Conservation (phyloP, 75 land plant genomes). For the Sequoia sempervirens region DNA sequence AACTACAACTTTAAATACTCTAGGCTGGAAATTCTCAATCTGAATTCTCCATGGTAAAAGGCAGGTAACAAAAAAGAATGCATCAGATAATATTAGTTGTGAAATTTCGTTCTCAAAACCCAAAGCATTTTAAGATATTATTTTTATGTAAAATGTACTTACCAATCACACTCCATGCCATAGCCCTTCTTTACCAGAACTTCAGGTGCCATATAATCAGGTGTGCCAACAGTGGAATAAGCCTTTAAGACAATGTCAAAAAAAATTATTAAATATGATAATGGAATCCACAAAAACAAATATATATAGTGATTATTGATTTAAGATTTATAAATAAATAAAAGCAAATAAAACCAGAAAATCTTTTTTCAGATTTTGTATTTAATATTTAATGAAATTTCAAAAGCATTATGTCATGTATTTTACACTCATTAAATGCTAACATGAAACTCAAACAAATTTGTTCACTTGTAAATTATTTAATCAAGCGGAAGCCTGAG, state of each 20-base stretch:
- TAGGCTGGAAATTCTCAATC: not conserved
- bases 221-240: conserved; percentile 88
- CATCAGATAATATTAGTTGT: not conserved
- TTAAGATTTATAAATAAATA: not conserved
- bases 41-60: not conserved
- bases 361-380: not conserved
- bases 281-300: not conserved
- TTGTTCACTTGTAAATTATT: not conserved
- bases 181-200: conserved; percentile 81
- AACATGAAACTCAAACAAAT: not conserved
- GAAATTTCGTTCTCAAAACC: not conserved
- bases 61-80: not conserved
- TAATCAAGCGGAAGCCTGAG: not conserved
- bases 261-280: not conserved
- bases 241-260: conserved; percentile 38
- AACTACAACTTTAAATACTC: not conserved
- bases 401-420: not conserved
- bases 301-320: not conserved
- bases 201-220: conserved; percentile 95
- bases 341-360: not conserved
- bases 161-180: conserved; percentile 94
- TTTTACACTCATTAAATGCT: not conserved
- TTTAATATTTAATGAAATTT: not conserved
- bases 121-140: not conserved
- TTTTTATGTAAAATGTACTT: not conserved